Evolutionary conservation across 2,329 filamentous ascomycete species (phyloP).

Genomic region (Biscogniauxia mediterranea): DNA sequence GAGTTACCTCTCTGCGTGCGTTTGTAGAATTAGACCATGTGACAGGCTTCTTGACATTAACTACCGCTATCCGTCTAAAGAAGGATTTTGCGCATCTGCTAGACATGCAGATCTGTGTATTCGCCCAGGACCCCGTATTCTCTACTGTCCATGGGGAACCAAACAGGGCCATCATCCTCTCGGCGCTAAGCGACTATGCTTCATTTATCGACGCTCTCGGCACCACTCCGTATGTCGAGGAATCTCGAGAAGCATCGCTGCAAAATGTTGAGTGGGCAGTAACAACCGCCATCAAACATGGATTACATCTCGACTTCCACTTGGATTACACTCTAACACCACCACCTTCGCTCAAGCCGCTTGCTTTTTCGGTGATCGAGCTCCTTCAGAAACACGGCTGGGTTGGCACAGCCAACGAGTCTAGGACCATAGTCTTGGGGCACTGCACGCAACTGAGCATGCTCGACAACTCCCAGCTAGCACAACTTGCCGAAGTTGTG

Average conservation of each 20-base stretch:
- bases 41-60: constrained; percentile 44
- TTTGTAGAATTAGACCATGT: constrained; percentile 70
- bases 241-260: constrained; percentile 43
- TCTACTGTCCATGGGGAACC: constrained; percentile 47
- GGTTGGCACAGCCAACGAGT: constrained; percentile 36
- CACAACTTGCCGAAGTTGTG: constrained; percentile 46
- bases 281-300: constrained; percentile 46
- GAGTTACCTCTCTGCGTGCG: constrained; percentile 67
- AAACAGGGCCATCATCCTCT: constrained; percentile 48
- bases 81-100: constrained; percentile 50
- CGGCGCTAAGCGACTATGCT: constrained; percentile 26
- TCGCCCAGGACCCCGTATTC: constrained; percentile 69
- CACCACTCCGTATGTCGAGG: constrained; percentile 69
- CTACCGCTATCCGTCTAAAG: constrained; percentile 57
- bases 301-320: constrained; percentile 66
- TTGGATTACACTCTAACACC: constrained; percentile 66
- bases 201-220: constrained; percentile 58
- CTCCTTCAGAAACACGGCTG: constrained; percentile 50
- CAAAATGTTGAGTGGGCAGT: constrained; percentile 65
- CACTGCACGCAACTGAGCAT: constrained; percentile 68
- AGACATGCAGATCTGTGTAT: constrained; percentile 65
- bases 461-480: constrained; percentile 50
- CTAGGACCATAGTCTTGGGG: constrained; percentile 57
- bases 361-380: constrained; percentile 54
- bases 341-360: constrained; percentile 35